Percentiles rank a stretch among this genome's conserved stretches.
Evolutionary conservation across 2,329 filamentous ascomycete genomes (phyloP).

Genomic region (Dryadomyces quercus-mongolicae): DNA sequence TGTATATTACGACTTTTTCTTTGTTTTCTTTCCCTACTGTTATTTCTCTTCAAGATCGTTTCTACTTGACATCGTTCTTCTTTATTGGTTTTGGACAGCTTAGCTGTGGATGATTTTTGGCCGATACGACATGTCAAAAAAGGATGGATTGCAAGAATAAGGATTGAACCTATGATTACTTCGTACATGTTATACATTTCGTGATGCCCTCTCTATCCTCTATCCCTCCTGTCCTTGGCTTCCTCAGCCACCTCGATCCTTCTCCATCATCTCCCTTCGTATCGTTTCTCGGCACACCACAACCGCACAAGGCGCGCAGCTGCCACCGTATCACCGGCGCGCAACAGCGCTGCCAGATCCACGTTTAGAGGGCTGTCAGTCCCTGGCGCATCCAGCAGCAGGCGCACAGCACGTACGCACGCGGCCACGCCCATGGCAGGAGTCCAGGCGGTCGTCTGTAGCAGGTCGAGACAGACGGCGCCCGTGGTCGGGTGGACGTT

Average conservation of each 20-base stretch:
- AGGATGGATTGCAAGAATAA: too few species aligned
- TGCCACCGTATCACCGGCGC: constrained; percentile 55
- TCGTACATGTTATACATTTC: too few species aligned
- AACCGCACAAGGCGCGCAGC: constrained; percentile 60
- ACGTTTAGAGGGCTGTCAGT: constrained; percentile 68
- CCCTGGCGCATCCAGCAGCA: constrained; percentile 56
- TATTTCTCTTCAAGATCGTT: too few species aligned
- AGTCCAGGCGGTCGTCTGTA: constrained; percentile 62
- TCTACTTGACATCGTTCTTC: not conserved
- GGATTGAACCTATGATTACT: too few species aligned
- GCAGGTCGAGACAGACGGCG: constrained; percentile 86
- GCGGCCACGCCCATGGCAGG: constrained; percentile 72
- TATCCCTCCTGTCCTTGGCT: not conserved
- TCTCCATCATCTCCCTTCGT: constrained; percentile 21
- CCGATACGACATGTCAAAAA: too few species aligned
- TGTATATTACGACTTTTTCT: constrained; percentile 7
- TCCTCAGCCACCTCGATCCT: not conserved
- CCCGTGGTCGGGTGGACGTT: constrained; percentile 63
- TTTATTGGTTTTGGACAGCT: not conserved
- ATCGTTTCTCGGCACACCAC: constrained; percentile 48
- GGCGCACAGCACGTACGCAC: constrained; percentile 59
- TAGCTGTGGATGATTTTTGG: too few species aligned
- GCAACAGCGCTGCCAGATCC: constrained; percentile 60
- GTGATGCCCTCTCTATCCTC: not conserved
- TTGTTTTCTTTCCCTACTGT: too few species aligned